phyloP scores from a whole-genome alignment of 306 rosid genomes.

The Cicer cuneatum region DNA sequence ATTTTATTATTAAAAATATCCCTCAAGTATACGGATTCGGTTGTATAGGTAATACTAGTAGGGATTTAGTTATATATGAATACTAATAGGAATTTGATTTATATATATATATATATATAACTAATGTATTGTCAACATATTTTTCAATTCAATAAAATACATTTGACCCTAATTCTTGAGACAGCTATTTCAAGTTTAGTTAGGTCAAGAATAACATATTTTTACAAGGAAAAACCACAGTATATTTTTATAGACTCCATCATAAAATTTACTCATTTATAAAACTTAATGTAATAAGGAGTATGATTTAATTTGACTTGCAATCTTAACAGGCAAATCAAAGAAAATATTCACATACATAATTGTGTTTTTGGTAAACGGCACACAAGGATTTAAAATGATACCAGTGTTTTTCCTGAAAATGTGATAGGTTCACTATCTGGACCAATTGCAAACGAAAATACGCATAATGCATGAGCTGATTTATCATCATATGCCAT shows the following conservation, averaged over 20 bases:
- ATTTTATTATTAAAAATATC: too few relatives aligned
- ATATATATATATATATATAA: too few relatives aligned
- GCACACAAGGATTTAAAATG: constrained; percentile 16
- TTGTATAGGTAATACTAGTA: too few relatives aligned
- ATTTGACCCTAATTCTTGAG: too few relatives aligned
- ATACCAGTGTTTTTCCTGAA: constrained; percentile 86
- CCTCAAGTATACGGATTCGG: too few relatives aligned
- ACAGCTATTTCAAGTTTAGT: constrained; percentile 18
- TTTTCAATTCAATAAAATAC: too few relatives aligned
- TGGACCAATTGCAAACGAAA: constrained; percentile 80
- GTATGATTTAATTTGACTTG: background rate
- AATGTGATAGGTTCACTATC: constrained; percentile 75
- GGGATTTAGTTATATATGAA: too few relatives aligned
- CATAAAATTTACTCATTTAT: constrained; percentile 18
- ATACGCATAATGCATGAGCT: constrained; percentile 83
- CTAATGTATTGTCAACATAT: too few relatives aligned
- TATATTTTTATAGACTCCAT: background rate
- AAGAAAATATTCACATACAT: constrained; percentile 15
- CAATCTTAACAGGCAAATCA: background rate
- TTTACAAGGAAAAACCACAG: background rate
- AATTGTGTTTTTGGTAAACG: constrained; percentile 26
- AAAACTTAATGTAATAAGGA: background rate
- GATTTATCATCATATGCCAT: constrained; percentile 94
- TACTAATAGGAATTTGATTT: too few relatives aligned
- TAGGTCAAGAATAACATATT: background rate